These are phyloP conservation scores for Diplodia seriata DNA, from an alignment of 2,329 filamentous ascomycete species.

Conservation along the genomic window DNA sequence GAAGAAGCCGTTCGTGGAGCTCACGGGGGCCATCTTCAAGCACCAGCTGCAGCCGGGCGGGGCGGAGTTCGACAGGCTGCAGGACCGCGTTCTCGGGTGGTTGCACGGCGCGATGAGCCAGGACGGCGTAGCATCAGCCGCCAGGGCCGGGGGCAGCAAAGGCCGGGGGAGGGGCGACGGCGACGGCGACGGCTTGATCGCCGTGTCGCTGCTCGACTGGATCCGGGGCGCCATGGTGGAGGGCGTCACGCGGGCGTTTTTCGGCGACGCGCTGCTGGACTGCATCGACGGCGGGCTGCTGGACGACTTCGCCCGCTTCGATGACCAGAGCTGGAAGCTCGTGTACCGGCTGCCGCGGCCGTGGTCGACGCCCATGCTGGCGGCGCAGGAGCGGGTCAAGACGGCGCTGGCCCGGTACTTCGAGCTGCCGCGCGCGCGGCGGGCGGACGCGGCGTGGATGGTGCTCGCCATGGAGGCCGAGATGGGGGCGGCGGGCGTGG, in stretches of 20 bases:
- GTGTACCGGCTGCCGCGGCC: constrained; percentile 24
- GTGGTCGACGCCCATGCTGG: constrained; percentile 2
- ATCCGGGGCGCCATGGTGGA: not conserved
- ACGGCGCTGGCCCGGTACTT: constrained; percentile 23
- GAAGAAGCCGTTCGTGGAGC: constrained; percentile 10
- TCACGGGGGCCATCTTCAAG: constrained; percentile 19
- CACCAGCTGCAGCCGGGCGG: constrained; percentile 30
- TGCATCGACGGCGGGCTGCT: not conserved
- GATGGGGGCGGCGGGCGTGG: constrained; percentile 19
- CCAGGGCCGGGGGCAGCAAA: too few species aligned
- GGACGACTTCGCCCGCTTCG: constrained; percentile 25
- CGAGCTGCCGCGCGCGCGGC: constrained; percentile 12
- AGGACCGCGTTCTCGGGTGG: constrained; percentile 2
- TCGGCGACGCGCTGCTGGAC: constrained; percentile 7
- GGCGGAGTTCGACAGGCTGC: constrained; percentile 9
- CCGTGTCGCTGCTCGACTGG: constrained; percentile 17
- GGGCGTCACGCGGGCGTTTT: constrained; percentile 13
- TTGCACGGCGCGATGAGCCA: not conserved
- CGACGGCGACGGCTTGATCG: too few species aligned
- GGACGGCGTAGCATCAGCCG: not conserved
- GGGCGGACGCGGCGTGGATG: constrained; percentile 19
- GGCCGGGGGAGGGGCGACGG: too few species aligned
- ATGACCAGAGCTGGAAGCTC: constrained; percentile 29
- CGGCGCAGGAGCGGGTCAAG: not conserved
- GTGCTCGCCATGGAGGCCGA: constrained; percentile 18